phyloP scores from a whole-genome alignment of 208 protist genomes.

The Trypanosomatidae sp. region DNA sequence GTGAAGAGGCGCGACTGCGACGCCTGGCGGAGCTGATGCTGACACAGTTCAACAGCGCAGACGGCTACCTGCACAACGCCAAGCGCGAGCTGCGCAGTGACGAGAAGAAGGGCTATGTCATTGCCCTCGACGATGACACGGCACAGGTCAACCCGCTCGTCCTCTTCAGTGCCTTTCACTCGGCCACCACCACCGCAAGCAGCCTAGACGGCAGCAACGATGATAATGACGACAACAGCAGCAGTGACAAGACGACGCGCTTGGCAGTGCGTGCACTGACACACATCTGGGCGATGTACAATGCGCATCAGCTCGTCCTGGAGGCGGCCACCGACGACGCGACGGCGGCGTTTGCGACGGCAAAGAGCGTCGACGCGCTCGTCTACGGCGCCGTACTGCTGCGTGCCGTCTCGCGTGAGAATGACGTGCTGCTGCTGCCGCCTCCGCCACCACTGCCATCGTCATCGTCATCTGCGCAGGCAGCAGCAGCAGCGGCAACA shows the following conservation, averaged over 20 bases:
- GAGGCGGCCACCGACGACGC: conserved; percentile 31
- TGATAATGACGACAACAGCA: too few relatives aligned
- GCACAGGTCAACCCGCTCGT: conserved; percentile 60
- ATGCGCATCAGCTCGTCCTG: conserved; percentile 42
- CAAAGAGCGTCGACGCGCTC: conserved; percentile 67
- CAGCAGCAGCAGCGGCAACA: too few relatives aligned
- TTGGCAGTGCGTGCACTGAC: conserved; percentile 47
- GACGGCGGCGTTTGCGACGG: conserved; percentile 29
- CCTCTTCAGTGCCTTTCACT: conserved; percentile 59
- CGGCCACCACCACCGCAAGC: conserved; percentile 9
- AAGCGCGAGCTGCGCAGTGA: conserved; percentile 28
- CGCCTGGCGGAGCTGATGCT: conserved; percentile 66
- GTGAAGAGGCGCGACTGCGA: conserved; percentile 13
- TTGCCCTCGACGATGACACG: conserved; percentile 50
- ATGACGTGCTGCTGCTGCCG: conserved; percentile 13
- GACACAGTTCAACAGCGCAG: conserved; percentile 70
- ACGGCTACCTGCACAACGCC: conserved; percentile 58
- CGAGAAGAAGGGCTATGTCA: conserved; percentile 43
- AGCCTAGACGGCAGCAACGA: too few relatives aligned
- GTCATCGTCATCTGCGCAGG: conserved; percentile 2
- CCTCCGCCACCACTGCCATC: conserved; percentile 1
- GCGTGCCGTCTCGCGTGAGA: conserved; percentile 56
- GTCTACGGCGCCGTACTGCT: conserved; percentile 63
- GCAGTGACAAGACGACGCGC: conserved; percentile 21
- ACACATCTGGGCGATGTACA: conserved; percentile 51